These are phyloP conservation scores for Yamadazyma atlantica DNA, from an alignment of 1,139 yeast genomes.

Conservation along the genomic window DNA sequence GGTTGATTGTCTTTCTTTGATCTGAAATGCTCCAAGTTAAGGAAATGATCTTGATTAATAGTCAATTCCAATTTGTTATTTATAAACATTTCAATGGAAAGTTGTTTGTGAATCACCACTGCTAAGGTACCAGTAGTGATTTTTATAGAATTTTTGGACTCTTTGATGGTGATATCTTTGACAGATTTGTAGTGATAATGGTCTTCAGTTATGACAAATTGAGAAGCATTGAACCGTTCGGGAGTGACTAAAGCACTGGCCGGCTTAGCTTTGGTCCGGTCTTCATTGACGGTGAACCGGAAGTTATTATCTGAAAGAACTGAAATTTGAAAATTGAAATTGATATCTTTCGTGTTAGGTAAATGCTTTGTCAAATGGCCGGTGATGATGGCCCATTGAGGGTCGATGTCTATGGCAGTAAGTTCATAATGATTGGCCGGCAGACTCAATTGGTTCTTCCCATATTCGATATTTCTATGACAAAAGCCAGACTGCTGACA, in stretches of 20 bases:
- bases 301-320: conserved; percentile 55
- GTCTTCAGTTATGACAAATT: conserved; percentile 2
- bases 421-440: conserved; percentile 46
- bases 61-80: conserved; percentile 48
- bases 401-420: conserved; percentile 37
- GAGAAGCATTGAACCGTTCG: conserved; percentile 59
- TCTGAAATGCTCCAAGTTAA: conserved; percentile 82
- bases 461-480: conserved; percentile 73
- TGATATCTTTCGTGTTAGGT: conserved; percentile 22
- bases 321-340: conserved; percentile 57
- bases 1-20: conserved; percentile 31
- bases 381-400: conserved; percentile 21
- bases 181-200: conserved; percentile 1
- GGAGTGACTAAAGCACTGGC: conserved; percentile 23
- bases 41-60: conserved; percentile 65
- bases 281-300: conserved; percentile 67
- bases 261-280: conserved; percentile 25
- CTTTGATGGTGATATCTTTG: background rate
- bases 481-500: conserved; percentile 89
- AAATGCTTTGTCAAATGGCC: conserved; percentile 51
- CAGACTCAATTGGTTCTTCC: conserved; percentile 21
- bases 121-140: conserved; percentile 1
- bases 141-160: background rate
- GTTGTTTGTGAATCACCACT: conserved; percentile 22
- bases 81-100: conserved; percentile 49